Base-by-base conservation (phyloP, 2,329 filamentous ascomycete genomes). In the Chrysosporium keratinophilum region DNA sequence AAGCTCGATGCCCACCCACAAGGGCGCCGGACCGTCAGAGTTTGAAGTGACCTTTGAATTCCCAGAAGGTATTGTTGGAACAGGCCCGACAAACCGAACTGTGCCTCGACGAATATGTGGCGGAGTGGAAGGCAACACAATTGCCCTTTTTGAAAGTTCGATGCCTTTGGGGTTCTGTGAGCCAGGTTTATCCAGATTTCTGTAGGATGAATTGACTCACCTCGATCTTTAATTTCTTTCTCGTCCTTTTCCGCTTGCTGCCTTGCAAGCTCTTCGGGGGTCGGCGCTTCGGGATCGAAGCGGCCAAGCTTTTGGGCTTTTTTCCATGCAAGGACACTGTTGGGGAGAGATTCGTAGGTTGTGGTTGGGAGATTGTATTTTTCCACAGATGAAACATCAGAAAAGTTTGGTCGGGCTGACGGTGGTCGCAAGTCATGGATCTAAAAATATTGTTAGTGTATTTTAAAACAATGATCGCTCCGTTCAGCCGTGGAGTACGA, bases 271-370 rank as follows among this genome's bases (percentile, higher is more conserved):
- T 87, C 77, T 66, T 89, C 84, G 19, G 85, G 79, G 56, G 77
- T 81, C 15, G 86, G 82, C 6, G 89, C 88, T 62, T 84, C 78
- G 11, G 93, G 93, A 66, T 97, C 88, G 71, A 98, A 98, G 35
- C 93, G 87, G 49, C 93, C 93, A n/a, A 97, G 80, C 68, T 94
- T 90, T 69, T 95, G 84, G n/a, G 82, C 76, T 73, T 87, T 91
- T 73, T 98, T 98, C 89, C 89, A 97, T 5, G 90, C 87, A 20
- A 96, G 79, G 12, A 98, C 93, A 2, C 86, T 91, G 71, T 96
- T 88, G 42, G 82, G 76, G 65, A 90, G 88, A 64, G 82, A 81
- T 67, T 89, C 88, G 71, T 98, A 98, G 65, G 90, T 85, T 48
- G 84, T 78, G 50, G 79, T 76, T n/a, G 89, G 87, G 78, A 98